A percentile compares a stretch with the other conserved stretches of the same genome.
These are phyloP conservation scores for Pseudopyricularia javanii DNA, from an alignment of 2,329 filamentous ascomycete species.

Conservation along the genomic window DNA sequence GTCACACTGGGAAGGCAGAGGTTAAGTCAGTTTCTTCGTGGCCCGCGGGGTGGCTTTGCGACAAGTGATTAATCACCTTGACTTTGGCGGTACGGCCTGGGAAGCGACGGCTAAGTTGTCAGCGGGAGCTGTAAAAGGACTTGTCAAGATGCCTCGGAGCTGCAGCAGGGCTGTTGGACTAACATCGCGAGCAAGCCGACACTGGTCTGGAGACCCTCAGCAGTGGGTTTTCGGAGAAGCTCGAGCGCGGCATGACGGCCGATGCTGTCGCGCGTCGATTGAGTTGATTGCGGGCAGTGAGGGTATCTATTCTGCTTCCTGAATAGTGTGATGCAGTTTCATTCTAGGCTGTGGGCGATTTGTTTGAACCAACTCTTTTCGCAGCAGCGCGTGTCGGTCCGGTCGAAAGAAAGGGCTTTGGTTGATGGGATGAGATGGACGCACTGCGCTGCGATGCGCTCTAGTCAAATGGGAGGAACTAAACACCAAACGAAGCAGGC, in stretches of 20 bases:
- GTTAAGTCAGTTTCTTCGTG: not conserved
- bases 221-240: slow-evolving; percentile 38
- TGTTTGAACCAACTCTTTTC: too few relatives aligned
- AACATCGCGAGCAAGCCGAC: slow-evolving; percentile 67
- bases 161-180: slow-evolving; percentile 11
- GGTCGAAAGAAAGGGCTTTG: too few relatives aligned
- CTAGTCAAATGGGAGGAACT: too few relatives aligned
- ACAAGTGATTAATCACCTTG: slow-evolving; percentile 41
- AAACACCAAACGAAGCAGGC: too few relatives aligned
- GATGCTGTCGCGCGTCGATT: not conserved
- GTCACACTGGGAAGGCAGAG: slow-evolving; percentile 52
- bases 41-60: not conserved
- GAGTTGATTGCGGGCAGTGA: not conserved
- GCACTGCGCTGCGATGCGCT: too few relatives aligned
- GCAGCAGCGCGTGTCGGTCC: too few relatives aligned
- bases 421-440: too few relatives aligned
- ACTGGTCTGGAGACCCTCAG: slow-evolving; percentile 67
- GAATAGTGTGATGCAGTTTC: not conserved
- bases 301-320: not conserved
- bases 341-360: too few relatives aligned
- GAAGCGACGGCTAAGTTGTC: not conserved
- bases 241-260: slow-evolving; percentile 22
- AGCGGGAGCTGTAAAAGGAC: not conserved
- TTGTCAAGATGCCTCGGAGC: not conserved
- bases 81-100: slow-evolving; percentile 78